Evolutionary conservation across 257 asterid genomes (phyloP).

Genomic region (Nicotiana noctiflora): DNA sequence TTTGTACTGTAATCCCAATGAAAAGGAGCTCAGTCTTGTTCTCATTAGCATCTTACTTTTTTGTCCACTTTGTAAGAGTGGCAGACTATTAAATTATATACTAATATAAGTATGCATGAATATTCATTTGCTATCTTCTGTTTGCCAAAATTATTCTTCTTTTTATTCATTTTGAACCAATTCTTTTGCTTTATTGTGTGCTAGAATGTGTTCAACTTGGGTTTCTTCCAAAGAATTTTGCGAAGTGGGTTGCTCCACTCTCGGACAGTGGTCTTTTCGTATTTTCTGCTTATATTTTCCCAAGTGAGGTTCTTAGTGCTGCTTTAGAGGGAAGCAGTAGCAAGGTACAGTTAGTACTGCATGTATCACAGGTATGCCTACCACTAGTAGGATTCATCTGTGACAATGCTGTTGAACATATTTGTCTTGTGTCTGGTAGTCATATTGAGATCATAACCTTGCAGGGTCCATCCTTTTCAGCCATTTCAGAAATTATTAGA

Average conservation of each 20-base stretch:
- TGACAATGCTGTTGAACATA: background rate
- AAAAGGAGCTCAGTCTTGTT: background rate
- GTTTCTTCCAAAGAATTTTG: slow-evolving; percentile 68
- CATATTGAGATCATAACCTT: slow-evolving; percentile 13
- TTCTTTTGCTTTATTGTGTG: background rate
- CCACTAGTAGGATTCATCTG: background rate
- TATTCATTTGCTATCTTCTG: background rate
- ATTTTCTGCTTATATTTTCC: slow-evolving; percentile 71
- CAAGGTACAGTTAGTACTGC: slow-evolving; percentile 55
- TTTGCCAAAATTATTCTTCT: background rate
- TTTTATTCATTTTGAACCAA: background rate
- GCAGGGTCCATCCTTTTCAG: slow-evolving; percentile 69
- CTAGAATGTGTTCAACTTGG: slow-evolving; percentile 74
- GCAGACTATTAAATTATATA: background rate
- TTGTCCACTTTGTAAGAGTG: background rate
- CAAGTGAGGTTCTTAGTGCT: slow-evolving; percentile 71
- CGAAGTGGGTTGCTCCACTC: slow-evolving; percentile 85
- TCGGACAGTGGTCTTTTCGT: slow-evolving; percentile 62
- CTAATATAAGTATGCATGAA: background rate
- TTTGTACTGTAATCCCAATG: background rate
- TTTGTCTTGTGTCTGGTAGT: slow-evolving; percentile 2
- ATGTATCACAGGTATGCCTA: slow-evolving; percentile 55
- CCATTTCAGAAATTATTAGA: slow-evolving; percentile 32
- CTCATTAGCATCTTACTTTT: background rate
- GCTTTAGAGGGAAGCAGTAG: slow-evolving; percentile 73